Evolutionary conservation across 2,329 filamentous ascomycete species (phyloP), one percentile per base, ranked within the genome.

Genomic region (Cucurbitaria berberidis): DNA sequence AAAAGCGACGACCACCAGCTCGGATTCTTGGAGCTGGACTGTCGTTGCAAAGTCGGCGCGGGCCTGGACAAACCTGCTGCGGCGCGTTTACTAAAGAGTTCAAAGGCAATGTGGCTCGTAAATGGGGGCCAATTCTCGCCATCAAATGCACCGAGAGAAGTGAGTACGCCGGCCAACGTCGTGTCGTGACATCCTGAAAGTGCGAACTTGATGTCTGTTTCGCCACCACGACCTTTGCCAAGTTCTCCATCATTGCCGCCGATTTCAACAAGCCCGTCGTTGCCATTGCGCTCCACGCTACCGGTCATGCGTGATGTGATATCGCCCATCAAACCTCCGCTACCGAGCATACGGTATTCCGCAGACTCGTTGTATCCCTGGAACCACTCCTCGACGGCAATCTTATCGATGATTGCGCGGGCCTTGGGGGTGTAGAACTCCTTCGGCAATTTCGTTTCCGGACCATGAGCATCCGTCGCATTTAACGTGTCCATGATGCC

Each of bases 401-500:
- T 86, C 30, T 81, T 80, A 51, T 89, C 86, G 51, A 95, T 85
- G 55, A 92, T 89, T 3, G 81, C 80, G 44, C 86, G 82, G 3
- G 83, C 86, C 68, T 87, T 88, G 16, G 82, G 72, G 68, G 97
- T 91, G 75, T 98, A 98, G 74, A 99, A 98, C 58, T 92, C 89
- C 9, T 82, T 80, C 0, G 95, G 95, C 2, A 98, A 82, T 40
- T 83, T 86, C 0, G 93, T 97, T 10, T 84, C 83, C 0, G 89
- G 85, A 0, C 90, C 91, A 72, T 98, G 95, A 2, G 93, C 93
- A 11, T 89, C 81, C 0, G 91, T 96, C 6, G 91, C 86, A 71
- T 97, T 98, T 68, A 98, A 84, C 0, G 91, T 95, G 76, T 99
- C 95, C 89, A 96, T 91, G 66, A 99, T 89, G 47, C 95, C 95